Evolutionary conservation across 768 basidiomycete genomes (phyloP), one percentile per base, ranked within the genome.

Genomic region (Nidularia sp.): DNA sequence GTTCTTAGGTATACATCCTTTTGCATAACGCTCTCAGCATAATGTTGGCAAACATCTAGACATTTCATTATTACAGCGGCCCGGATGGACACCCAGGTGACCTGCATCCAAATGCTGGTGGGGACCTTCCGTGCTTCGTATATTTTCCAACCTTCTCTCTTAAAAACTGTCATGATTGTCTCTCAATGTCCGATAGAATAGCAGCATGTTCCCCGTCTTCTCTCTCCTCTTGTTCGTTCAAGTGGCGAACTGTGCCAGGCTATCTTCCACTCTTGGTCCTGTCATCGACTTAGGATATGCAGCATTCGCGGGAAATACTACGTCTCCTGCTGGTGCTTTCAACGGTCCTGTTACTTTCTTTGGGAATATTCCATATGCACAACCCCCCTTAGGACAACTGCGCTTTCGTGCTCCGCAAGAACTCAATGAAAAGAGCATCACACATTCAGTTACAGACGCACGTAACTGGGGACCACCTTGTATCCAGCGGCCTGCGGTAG

Each of bases 401-500:
- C 62, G 76, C 15, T 77, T 71, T 60, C 57, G 74, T 42, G 69
- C 70, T 12, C 74, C 76, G 1, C 58, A 55, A 15, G 53, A 54
- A 44, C 58, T 78, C 33, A 60, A 77, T 51, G 75, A 76, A 50
- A 47, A 47, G 4, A 51, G 13, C 1, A 49, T 45, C 18, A 54
- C 65, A 1, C 55, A 56, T 9, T 44, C 56, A 29, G 64, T 77
- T 5, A 58, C 63, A 10, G 77, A 78, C 57, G 75, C 76, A 29
- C 57, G 74, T 46, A 70, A 67, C 49, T 79, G 71, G 69, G 77
- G 75, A 0, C 64, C 74, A 0, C 60, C 74, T 0, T 78, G 76
- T 53, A 69, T 79, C 32, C 78, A 79, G 57, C 58, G 68, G 32
- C 76, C 78, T 4, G 77, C 78, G 6, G 66, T 65, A 1, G 71